phyloP scores from a whole-genome alignment of 805 yeast genomes.

The Candida jianshihensis region DNA sequence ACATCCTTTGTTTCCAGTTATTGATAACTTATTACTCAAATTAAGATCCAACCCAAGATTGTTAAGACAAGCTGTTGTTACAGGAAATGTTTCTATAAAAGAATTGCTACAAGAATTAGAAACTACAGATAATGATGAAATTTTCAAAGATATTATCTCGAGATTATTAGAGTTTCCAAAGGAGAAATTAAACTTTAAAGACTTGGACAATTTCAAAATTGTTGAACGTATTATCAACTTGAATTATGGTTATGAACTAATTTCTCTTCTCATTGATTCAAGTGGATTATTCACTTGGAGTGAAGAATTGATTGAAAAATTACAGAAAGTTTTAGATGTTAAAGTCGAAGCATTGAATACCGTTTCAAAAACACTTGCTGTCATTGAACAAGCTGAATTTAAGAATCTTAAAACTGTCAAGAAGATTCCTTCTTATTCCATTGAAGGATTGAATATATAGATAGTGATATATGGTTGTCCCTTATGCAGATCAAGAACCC shows the following conservation, averaged over 20 bases:
- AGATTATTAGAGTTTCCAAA: constrained; percentile 57
- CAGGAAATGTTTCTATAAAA: constrained; percentile 58
- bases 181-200: constrained; percentile 25
- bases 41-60: constrained; percentile 54
- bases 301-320: constrained; percentile 38
- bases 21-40: constrained; percentile 46
- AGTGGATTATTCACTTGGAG: constrained; percentile 68
- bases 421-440: constrained; percentile 47
- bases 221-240: constrained; percentile 38
- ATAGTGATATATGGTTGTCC: too few relatives aligned
- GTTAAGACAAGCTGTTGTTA: constrained; percentile 74
- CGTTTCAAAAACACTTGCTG: constrained; percentile 28
- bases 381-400: constrained; percentile 20
- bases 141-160: constrained; percentile 59
- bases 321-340: constrained; percentile 36
- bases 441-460: constrained; percentile 35
- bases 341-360: constrained; percentile 40
- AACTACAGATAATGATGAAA: constrained; percentile 48
- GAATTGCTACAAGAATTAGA: constrained; percentile 61
- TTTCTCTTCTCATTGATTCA: constrained; percentile 62
- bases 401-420: constrained; percentile 27
- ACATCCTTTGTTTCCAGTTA: constrained; percentile 79
- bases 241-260: constrained; percentile 52
- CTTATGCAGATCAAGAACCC: too few relatives aligned
- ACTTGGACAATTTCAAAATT: constrained; percentile 27